Base-by-base conservation (phyloP, 495 filamentous ascomycete species). In the Podospora australis region DNA sequence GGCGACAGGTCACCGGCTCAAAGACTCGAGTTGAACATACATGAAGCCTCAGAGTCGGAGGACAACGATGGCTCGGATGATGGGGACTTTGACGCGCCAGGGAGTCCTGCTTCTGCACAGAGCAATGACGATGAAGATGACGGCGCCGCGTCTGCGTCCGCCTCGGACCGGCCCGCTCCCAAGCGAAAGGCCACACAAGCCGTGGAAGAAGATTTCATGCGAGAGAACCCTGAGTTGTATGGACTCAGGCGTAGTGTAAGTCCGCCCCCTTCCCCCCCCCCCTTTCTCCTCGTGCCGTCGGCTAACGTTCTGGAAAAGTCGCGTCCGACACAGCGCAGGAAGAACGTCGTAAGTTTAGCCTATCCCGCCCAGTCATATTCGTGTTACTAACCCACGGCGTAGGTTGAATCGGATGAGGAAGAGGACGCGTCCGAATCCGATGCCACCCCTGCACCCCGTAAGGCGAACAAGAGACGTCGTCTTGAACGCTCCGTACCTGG, bases 221-320 rank as follows among this genome's bases (percentile, higher is more conserved):
- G 80, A 53, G 82, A 88, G 59, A 90, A 98, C 62, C 92, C 92
- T n/a, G 92, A 96, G 62, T 71, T 98, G 16, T 98, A 96, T 69
- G 92, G 91, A 14, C 73, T 99, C 41, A 79, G 92, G 51, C 78
- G 92, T 61, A 98, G 92, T 71, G 90, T 90, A 82, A 47, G 84
- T 63, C 48, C 26, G 30, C 23, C 17, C 52, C 50, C 43, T 51
- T 38, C 23, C 21, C 36, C 5, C 42, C 20, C 17, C 2, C 8
- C 26, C 26, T 35, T 5, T 45, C 26, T 19, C 20, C 14, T 9
- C 8, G 40, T 14, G 6, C 44, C 44, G 36, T 41, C 48, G 42
- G 61, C 77, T 70, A 66, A 73, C 64, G 48, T 21, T 56, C 44
- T 23, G 48, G 25, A 38, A 46, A 39, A 78, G 77, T 73, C 68